phyloP scores from a whole-genome alignment of 2,329 filamentous ascomycete species.

The Talaromyces verruculosus region DNA sequence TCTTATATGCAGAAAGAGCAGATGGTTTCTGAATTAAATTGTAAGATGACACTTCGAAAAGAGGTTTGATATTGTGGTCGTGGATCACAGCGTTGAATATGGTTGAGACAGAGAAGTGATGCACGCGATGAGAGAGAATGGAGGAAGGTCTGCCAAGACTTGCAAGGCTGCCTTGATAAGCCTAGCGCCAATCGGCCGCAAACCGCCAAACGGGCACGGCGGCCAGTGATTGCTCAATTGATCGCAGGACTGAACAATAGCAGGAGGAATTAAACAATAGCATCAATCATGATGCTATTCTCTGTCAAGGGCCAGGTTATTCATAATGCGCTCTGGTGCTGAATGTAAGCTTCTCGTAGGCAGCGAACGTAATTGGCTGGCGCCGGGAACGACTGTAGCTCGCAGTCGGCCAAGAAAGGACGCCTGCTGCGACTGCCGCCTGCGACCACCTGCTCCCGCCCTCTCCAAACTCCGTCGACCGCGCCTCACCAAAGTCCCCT shows the following conservation, averaged over 20 bases:
- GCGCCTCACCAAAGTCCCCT: conserved; percentile 18
- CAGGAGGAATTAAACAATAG: not conserved
- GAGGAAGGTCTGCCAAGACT: conserved; percentile 17
- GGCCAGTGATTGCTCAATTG: conserved; percentile 9
- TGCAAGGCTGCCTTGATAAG: conserved; percentile 12
- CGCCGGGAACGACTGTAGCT: conserved; percentile 16
- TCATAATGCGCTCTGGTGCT: not conserved
- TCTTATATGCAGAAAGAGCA: conserved; percentile 32
- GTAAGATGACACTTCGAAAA: not conserved
- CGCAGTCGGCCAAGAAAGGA: conserved; percentile 14
- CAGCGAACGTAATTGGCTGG: conserved; percentile 10
- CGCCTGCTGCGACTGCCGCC: conserved; percentile 8
- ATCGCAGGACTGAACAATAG: not conserved
- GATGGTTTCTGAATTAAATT: not conserved
- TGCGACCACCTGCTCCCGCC: conserved; percentile 7
- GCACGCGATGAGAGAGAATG: conserved; percentile 8
- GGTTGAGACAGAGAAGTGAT: not conserved
- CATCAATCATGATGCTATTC: too few species aligned
- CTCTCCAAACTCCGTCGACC: conserved; percentile 12
- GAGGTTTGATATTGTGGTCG: not conserved
- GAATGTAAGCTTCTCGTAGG: not conserved
- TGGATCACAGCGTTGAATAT: not conserved
- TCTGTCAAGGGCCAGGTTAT: not conserved
- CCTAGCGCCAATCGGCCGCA: conserved; percentile 13
- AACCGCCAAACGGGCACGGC: not conserved